Conservation (phyloP, 2,329 filamentous ascomycete species). For the Penicillium sp. region DNA sequence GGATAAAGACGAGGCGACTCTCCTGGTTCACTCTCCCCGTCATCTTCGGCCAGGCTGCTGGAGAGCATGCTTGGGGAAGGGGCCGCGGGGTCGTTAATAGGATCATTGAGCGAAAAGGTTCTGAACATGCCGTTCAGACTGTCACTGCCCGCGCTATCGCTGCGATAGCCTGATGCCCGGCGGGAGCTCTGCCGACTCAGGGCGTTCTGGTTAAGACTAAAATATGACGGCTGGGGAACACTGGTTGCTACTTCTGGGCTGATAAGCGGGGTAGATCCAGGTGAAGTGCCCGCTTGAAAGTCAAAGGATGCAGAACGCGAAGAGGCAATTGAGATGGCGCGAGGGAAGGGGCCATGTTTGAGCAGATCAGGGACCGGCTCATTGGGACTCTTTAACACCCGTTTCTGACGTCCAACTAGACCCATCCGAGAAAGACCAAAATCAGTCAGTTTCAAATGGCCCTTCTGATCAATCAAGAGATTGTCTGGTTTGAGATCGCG, state of each 20-base stretch:
- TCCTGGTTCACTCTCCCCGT: conserved; percentile 64
- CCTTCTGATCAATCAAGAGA: conserved; percentile 91
- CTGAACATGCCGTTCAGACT: conserved; percentile 76
- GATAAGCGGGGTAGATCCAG: conserved; percentile 78
- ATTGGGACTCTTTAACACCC: conserved; percentile 70
- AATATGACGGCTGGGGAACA: conserved; percentile 86
- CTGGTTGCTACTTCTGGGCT: conserved; percentile 67
- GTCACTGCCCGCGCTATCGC: conserved; percentile 89
- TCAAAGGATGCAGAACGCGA: conserved; percentile 94
- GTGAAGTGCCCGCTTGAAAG: conserved; percentile 73
- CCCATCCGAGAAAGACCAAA: conserved; percentile 98
- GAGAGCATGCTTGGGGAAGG: conserved; percentile 33
- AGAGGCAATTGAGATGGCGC: conserved; percentile 77
- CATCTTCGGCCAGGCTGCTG: conserved; percentile 64
- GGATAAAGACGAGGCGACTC: conserved; percentile 72
- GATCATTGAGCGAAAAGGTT: conserved; percentile 69
- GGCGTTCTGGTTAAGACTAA: conserved; percentile 59
- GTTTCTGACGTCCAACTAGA: conserved; percentile 90
- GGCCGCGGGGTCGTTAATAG: conserved; percentile 41
- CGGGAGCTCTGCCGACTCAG: conserved; percentile 58
- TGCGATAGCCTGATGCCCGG: conserved; percentile 74
- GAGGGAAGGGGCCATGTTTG: conserved; percentile 85
- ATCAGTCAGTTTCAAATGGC: conserved; percentile 93
- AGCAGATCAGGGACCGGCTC: conserved; percentile 90
- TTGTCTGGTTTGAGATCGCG: conserved; percentile 97